Evolutionary conservation across 1,139 yeast species (phyloP).

Genomic region (Candida sp.): DNA sequence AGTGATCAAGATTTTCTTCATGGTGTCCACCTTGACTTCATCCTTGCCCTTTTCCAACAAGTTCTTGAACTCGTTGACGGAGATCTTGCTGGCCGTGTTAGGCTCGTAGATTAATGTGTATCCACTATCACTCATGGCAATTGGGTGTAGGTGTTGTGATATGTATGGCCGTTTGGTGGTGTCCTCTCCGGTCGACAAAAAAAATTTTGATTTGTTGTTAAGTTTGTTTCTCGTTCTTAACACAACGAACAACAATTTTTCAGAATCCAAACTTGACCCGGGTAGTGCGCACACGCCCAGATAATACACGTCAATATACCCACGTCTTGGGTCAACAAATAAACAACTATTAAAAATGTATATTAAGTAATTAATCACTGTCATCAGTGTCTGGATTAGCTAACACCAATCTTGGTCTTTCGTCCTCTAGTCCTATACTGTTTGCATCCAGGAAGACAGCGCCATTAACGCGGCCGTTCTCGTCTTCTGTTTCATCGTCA

Average conservation of each 20-base stretch:
- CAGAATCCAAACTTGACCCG: neutral
- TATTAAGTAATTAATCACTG: constrained; percentile 3
- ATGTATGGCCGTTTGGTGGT: neutral
- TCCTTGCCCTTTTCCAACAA: constrained; percentile 91
- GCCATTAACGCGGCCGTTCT: constrained; percentile 6
- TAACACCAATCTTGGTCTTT: constrained; percentile 55
- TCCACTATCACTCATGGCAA: constrained; percentile 52
- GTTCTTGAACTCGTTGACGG: constrained; percentile 77
- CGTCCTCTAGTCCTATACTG: constrained; percentile 35
- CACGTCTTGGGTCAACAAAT: neutral
- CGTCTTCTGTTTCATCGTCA: constrained; percentile 21
- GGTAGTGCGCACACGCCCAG: neutral
- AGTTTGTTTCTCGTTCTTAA: neutral
- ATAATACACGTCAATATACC: neutral
- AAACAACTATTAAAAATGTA: neutral
- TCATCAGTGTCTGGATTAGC: constrained; percentile 64
- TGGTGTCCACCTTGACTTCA: constrained; percentile 84
- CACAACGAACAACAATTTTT: neutral
- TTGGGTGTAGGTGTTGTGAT: neutral
- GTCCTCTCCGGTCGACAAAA: neutral
- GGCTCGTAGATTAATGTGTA: constrained; percentile 82
- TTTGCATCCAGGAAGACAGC: neutral
- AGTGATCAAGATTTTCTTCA: constrained; percentile 85
- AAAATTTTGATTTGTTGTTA: constrained; percentile 5
- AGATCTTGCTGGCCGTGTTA: constrained; percentile 68